phyloP scores from a whole-genome alignment of 2,329 filamentous ascomycete genomes.

The Capronia epimyces region DNA sequence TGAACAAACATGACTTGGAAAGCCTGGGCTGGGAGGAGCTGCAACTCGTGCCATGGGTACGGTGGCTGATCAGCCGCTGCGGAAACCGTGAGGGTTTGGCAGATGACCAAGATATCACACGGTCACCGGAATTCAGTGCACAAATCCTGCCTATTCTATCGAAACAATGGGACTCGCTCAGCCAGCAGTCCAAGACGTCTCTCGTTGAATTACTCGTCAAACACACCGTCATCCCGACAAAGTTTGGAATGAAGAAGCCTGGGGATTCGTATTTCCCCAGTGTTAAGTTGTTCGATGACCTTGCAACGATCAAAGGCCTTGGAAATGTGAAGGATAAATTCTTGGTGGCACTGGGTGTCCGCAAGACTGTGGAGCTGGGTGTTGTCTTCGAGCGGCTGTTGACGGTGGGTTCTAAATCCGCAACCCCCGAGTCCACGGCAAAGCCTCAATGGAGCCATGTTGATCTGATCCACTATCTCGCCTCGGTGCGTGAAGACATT shows the following conservation, averaged over 20 bases:
- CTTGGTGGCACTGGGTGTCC: conserved; percentile 72
- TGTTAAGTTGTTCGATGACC: conserved; percentile 92
- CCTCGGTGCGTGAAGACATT: conserved; percentile 85
- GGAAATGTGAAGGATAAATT: conserved; percentile 87
- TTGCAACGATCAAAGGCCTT: conserved; percentile 72
- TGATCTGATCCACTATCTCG: conserved; percentile 88
- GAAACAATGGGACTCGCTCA: conserved; percentile 83
- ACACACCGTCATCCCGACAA: conserved; percentile 79
- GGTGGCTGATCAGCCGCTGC: conserved; percentile 67
- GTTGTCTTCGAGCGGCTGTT: conserved; percentile 88
- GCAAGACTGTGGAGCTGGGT: conserved; percentile 90
- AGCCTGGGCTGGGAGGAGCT: conserved; percentile 81
- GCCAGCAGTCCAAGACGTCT: conserved; percentile 58
- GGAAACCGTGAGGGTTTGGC: conserved; percentile 52
- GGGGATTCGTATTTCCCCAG: conserved; percentile 82
- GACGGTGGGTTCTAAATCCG: conserved; percentile 46
- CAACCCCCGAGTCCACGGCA: conserved; percentile 20
- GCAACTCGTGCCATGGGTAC: conserved; percentile 78
- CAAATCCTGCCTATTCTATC: conserved; percentile 75
- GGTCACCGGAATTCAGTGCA: conserved; percentile 66
- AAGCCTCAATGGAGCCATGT: conserved; percentile 76
- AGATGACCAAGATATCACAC: conserved; percentile 64
- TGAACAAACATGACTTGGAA: conserved; percentile 64
- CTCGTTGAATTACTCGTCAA: conserved; percentile 61
- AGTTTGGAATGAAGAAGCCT: conserved; percentile 79